Percentiles rank a stretch among this genome's conserved stretches.
phyloP scores from a whole-genome alignment of 176 grass and related monocot species.

The Hyparrhenia diplandra region DNA sequence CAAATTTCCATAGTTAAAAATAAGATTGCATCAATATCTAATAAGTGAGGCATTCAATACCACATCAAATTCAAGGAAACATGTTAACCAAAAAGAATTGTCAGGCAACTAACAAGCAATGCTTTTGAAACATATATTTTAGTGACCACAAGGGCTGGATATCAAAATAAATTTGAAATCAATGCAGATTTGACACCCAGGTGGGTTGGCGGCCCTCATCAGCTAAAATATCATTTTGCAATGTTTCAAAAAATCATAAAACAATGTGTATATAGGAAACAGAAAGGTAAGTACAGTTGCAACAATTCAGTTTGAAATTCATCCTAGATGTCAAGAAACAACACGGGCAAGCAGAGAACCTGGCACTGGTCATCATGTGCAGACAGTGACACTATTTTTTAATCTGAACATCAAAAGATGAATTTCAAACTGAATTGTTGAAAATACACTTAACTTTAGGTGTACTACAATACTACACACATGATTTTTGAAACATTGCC shows the following conservation, averaged over 20 bases:
- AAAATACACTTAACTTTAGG: background rate
- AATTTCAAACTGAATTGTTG: background rate
- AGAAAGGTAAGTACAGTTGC: background rate
- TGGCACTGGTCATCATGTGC: background rate
- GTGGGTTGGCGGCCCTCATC: background rate
- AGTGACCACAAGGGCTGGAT: background rate
- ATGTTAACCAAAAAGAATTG: background rate
- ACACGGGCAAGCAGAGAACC: background rate
- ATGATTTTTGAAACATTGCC: background rate
- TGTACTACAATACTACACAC: background rate
- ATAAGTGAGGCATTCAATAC: background rate
- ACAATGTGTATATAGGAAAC: background rate
- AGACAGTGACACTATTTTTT: background rate
- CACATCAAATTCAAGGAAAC: background rate
- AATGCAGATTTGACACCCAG: background rate
- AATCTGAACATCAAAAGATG: background rate
- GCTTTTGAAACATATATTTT: background rate
- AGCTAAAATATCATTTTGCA: background rate
- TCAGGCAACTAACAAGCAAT: background rate
- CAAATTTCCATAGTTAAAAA: background rate
- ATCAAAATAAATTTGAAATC: background rate
- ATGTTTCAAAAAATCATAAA: background rate
- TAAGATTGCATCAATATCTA: background rate
- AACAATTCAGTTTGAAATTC: background rate
- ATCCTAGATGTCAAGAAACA: background rate